Evolutionary conservation across 805 yeast genomes (phyloP).

Genomic region (Ogataea siamensis): DNA sequence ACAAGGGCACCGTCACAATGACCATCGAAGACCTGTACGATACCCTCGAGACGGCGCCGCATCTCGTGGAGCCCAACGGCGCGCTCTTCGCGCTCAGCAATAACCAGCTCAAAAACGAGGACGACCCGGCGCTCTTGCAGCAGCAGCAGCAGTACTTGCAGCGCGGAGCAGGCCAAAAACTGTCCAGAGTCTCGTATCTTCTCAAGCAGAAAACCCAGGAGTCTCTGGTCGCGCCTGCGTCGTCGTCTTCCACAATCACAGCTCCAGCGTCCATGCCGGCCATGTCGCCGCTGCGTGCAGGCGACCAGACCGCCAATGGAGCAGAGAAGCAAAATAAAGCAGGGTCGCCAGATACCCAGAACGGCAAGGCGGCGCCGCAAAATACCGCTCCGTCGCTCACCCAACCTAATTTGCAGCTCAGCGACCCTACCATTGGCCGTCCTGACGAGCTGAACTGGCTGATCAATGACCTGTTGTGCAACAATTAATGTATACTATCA

Average conservation of each 20-base stretch:
- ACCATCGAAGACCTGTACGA: slow-evolving; percentile 68
- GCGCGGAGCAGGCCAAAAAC: slow-evolving; percentile 16
- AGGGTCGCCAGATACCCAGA: neutral
- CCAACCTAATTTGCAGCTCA: slow-evolving; percentile 27
- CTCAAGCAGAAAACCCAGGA: slow-evolving; percentile 21
- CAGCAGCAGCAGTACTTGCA: slow-evolving; percentile 16
- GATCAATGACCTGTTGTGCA: slow-evolving; percentile 56
- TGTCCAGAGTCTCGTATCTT: slow-evolving; percentile 31
- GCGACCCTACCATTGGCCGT: slow-evolving; percentile 35
- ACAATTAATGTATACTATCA: slow-evolving; percentile 13
- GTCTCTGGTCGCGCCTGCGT: slow-evolving; percentile 11
- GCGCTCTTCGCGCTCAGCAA: slow-evolving; percentile 50
- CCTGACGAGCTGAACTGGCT: slow-evolving; percentile 72
- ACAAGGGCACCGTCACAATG: slow-evolving; percentile 36
- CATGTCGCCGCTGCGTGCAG: slow-evolving; percentile 8
- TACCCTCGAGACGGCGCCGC: slow-evolving; percentile 62
- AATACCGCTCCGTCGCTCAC: slow-evolving; percentile 8
- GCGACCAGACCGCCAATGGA: slow-evolving; percentile 4
- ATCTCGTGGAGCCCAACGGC: slow-evolving; percentile 65
- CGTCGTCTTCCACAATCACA: slow-evolving; percentile 20
- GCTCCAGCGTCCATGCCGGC: slow-evolving; percentile 19
- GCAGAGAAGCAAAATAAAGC: slow-evolving; percentile 4
- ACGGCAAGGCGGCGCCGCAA: slow-evolving; percentile 7
- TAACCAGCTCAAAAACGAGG: slow-evolving; percentile 58
- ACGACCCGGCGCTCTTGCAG: slow-evolving; percentile 31